phyloP scores from a whole-genome alignment of 108 stramenopile species.

The Cyclotella cryptica region DNA sequence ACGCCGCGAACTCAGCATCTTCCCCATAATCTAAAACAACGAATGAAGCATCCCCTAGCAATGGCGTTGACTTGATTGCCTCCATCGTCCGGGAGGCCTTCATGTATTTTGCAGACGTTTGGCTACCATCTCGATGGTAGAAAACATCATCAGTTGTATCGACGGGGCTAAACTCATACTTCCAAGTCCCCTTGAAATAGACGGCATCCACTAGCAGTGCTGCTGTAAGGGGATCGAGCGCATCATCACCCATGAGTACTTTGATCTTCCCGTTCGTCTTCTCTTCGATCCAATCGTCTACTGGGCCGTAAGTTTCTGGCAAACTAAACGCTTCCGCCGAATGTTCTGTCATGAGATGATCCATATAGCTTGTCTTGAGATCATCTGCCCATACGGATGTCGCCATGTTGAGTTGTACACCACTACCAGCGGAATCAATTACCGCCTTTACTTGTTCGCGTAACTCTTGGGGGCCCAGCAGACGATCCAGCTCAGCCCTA shows the following conservation, averaged over 20 bases:
- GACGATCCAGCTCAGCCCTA: slow-evolving; percentile 6
- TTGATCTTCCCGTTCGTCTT: slow-evolving; percentile 36
- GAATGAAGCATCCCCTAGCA: slow-evolving; percentile 24
- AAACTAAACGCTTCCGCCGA: slow-evolving; percentile 21
- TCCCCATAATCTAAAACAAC: slow-evolving; percentile 43
- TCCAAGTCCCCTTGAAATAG: slow-evolving; percentile 46
- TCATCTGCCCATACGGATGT: slow-evolving; percentile 34
- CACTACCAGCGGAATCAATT: background rate
- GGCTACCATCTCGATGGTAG: background rate
- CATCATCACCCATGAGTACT: slow-evolving; percentile 21
- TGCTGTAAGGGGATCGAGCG: slow-evolving; percentile 16
- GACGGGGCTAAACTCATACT: slow-evolving; percentile 19
- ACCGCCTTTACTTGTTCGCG: slow-evolving; percentile 9
- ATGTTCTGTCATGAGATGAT: slow-evolving; percentile 1
- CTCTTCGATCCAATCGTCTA: slow-evolving; percentile 33
- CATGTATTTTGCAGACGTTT: slow-evolving; percentile 27
- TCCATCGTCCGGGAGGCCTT: slow-evolving; percentile 25
- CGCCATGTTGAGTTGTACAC: slow-evolving; percentile 27
- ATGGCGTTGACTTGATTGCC: background rate
- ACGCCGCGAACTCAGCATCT: slow-evolving; percentile 27
- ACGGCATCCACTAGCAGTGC: slow-evolving; percentile 43
- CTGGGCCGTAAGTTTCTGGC: slow-evolving; percentile 22
- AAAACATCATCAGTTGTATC: slow-evolving; percentile 17
- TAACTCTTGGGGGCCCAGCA: slow-evolving; percentile 16
- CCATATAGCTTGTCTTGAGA: slow-evolving; percentile 31